Evolutionary conservation across 1,139 yeast species (phyloP), one percentile per base, ranked within the genome.

Genomic region (Yamadazyma aaseri): DNA sequence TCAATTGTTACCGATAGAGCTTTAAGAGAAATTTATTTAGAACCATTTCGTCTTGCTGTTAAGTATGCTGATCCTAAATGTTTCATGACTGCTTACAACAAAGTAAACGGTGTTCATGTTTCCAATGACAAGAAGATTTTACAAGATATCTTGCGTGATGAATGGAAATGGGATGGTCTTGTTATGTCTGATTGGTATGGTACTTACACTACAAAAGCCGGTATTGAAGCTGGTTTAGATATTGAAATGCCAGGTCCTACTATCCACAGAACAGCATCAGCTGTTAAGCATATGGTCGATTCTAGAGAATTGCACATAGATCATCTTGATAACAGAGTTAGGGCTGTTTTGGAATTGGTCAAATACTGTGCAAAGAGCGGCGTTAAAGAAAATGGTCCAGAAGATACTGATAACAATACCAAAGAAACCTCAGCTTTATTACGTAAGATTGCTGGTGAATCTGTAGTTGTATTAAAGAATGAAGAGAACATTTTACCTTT

Each of bases 141-240:
- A 24, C 53, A 64, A 13, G 73, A 71, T 23, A 56, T 77, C 23
- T 56, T 78, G 36, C 36, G 50, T 17, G 40, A 44, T 17, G 59
- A 54, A 38, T 54, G 56, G 57, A 44, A 45, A 5, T 79, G 73
- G 70, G 60, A 69, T 20, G 84, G 84, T 13, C 52, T 70, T 35
- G 56, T 71, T 22, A 76, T 79, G 77, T 71, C 79, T 24, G 85
- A 79, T 54, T 79, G 85, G 85, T 73, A 49, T 50, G 85, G 85
- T 28, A 63, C 69, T 6, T 77, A 74, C 47, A 63, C 79, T 18
- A 55, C 64, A 20, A 65, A 64, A 35, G 64, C 62, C 15, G 58
- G 80, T 6, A 50, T 78, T 38, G 65, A 67, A 35, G 72, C 71
- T 32, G 84, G 84, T 7, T 55, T 78, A 38, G 80, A 76, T 47